phyloP scores from a whole-genome alignment of 1,139 yeast species.

The Magnusiomyces tetraspermus region DNA sequence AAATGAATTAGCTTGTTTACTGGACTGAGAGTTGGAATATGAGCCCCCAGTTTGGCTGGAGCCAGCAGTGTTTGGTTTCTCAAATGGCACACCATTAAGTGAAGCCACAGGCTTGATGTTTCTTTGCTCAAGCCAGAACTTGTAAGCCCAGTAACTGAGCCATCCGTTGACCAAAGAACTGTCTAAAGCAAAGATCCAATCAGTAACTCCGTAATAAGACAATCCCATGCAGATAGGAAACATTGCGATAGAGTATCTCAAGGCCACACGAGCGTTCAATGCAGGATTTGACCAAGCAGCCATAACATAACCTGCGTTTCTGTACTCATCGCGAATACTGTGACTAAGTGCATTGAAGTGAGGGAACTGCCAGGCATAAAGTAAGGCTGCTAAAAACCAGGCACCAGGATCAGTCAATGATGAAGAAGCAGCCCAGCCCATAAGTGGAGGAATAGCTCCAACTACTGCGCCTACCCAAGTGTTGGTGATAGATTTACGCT shows the following conservation, averaged over 20 bases:
- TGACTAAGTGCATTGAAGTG: constrained; percentile 92
- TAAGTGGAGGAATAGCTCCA: constrained; percentile 95
- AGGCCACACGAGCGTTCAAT: constrained; percentile 85
- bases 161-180: constrained; percentile 76
- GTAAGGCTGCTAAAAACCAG: constrained; percentile 83
- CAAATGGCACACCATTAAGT: constrained; percentile 9
- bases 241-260: constrained; percentile 81
- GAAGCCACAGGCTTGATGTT: constrained; percentile 14
- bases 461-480: constrained; percentile 99
- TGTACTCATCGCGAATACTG: constrained; percentile 77
- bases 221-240: constrained; percentile 86
- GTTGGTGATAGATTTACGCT: constrained; percentile 71
- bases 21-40: background rate
- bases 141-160: constrained; percentile 70
- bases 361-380: constrained; percentile 98
- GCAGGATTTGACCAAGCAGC: constrained; percentile 89
- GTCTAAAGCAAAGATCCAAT: constrained; percentile 69
- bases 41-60: background rate
- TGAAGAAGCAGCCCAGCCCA: constrained; percentile 98
- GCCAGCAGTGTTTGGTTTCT: background rate
- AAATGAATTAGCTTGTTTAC: constrained; percentile 42
- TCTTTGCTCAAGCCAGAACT: constrained; percentile 53
- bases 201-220: constrained; percentile 71
- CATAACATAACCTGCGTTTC: constrained; percentile 92
- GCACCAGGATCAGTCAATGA: constrained; percentile 81